phyloP scores from a whole-genome alignment of 495 filamentous ascomycete species.

The Pyronema omphalodes region DNA sequence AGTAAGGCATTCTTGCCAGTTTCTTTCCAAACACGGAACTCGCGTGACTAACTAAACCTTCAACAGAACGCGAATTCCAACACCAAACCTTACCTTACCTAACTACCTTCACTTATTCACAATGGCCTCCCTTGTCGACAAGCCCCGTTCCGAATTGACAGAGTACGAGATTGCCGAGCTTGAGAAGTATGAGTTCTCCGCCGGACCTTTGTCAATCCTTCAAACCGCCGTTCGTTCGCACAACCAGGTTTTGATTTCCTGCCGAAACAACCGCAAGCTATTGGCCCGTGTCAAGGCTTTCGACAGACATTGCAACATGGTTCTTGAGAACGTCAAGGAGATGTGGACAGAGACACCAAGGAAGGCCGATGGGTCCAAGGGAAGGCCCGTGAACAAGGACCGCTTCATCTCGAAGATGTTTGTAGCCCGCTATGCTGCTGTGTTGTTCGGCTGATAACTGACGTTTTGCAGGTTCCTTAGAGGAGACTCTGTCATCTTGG shows the following conservation, averaged over 20 bases:
- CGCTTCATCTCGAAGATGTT: slow-evolving; percentile 97
- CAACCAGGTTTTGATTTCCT: slow-evolving; percentile 77
- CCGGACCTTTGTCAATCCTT: slow-evolving; percentile 75
- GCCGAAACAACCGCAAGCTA: slow-evolving; percentile 74
- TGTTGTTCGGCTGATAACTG: slow-evolving; percentile 11
- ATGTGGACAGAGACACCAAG: slow-evolving; percentile 97
- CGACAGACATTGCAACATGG: slow-evolving; percentile 94
- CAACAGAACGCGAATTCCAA: neutral
- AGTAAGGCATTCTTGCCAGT: too few relatives aligned
- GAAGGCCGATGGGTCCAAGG: slow-evolving; percentile 55
- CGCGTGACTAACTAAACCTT: neutral
- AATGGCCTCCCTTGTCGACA: slow-evolving; percentile 24
- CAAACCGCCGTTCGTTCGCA: slow-evolving; percentile 77
- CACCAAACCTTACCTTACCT: neutral
- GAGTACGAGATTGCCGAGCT: slow-evolving; percentile 80
- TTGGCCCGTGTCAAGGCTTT: slow-evolving; percentile 69
- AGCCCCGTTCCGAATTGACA: slow-evolving; percentile 22
- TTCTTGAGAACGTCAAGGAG: slow-evolving; percentile 95
- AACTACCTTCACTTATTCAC: neutral
- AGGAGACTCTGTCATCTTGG: slow-evolving; percentile 85
- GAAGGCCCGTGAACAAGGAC: slow-evolving; percentile 89
- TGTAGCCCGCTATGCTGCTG: slow-evolving; percentile 19
- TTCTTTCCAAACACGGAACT: too few relatives aligned
- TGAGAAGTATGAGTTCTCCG: slow-evolving; percentile 78
- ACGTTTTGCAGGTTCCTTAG: slow-evolving; percentile 55